Evolutionary conservation across 73 alveolate species (phyloP), one percentile per base, ranked within the genome.

Genomic region (Paraurostyla sp.): DNA sequence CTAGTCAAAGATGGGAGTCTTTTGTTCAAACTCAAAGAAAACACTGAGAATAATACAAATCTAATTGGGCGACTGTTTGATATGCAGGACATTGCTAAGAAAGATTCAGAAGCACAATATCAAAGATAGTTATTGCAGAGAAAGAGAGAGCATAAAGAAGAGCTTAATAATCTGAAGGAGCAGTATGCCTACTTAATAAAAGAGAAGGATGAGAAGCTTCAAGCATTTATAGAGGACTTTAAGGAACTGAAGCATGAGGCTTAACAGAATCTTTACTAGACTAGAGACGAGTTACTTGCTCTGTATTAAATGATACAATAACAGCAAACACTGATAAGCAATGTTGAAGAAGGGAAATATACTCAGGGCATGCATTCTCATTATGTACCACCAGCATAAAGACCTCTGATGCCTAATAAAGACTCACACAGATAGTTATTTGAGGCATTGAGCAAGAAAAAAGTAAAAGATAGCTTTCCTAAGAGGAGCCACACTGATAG

Each of bases 61-160:
- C 36, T 69, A 18, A 41, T 69, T 11, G 62, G 62, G 20, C 29
- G 38, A 25, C 3, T 38, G 36, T 69, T 69, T 69, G 84, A 69
- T 36, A n/a, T 32, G 3, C 7, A 69, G 40, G 84, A 69, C 23
- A 4, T 16, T 22, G 84, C 84, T 38, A 43, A 69, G 36, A 69
- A 25, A 16, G 84, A 69, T n/a, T 59, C 84, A n/a, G 84, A 69
- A 32, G 36, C 15, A 15, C 9, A 11, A 18, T 69, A 69, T 42
- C 29, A 33, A 23, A 30, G 65, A 41, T 59, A 69, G 9, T 22
- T 69, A 23, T 46, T 69, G 27, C 35, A 38, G 58, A 41, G 40
- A 41, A 43, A 69, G n/a, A 69, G 84, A 69, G 84, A 69, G 11
- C 58, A 41, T 38, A 43, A 69, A 69, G 84, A 69, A 23, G 84